Evolutionary conservation across 2,329 filamentous ascomycete species (phyloP), one percentile per base, ranked within the genome.

Genomic region (Pseudonectria foliicola): DNA sequence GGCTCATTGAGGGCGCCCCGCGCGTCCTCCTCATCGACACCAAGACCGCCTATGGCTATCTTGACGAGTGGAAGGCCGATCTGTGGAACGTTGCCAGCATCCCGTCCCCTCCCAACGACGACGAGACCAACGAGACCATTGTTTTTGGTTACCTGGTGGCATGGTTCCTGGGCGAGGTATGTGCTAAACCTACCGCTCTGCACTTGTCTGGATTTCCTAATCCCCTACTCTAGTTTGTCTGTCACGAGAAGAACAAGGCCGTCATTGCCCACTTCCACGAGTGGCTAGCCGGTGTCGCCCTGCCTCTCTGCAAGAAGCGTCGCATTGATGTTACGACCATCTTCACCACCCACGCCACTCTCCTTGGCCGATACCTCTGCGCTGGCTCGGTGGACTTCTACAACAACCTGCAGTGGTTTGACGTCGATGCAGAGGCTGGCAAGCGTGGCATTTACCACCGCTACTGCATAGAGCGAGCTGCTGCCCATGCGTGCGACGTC

Each of bases 181-280:
- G 73, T 25, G 18, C 10, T n/a, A n/a, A n/a, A n/a, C n/a, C n/a
- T n/a, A n/a, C n/a, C n/a, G n/a, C n/a, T n/a, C n/a, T n/a, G n/a
- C n/a, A n/a, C n/a, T 33, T 23, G 15, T 11, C 7, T 28, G 13
- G 24, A 10, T 24, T 29, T 28, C 13, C 38, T 50, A 41, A 49
- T 42, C 30, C 29, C 44, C 7, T 33, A 13, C 50, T 15, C 23
- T 36, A 95, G 89, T 96, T 89, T 61, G 87, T 95, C 44, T 86
- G 82, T 54, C 89, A 95, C 60, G 90, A 96, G 64, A 92, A 85
- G 64, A 82, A 80, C 48, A 85, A 79, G 55, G 92, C 92, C 4
- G 87, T 98, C 46, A 92, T 96, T 61, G 92, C 89, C 37, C 92
- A 98, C 63, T 96, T 96, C 70, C 92, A 98, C 69, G 92, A 98